These are phyloP conservation scores for Parmelia sp. DNA, from an alignment of 495 filamentous ascomycete genomes.

Conservation along the genomic window DNA sequence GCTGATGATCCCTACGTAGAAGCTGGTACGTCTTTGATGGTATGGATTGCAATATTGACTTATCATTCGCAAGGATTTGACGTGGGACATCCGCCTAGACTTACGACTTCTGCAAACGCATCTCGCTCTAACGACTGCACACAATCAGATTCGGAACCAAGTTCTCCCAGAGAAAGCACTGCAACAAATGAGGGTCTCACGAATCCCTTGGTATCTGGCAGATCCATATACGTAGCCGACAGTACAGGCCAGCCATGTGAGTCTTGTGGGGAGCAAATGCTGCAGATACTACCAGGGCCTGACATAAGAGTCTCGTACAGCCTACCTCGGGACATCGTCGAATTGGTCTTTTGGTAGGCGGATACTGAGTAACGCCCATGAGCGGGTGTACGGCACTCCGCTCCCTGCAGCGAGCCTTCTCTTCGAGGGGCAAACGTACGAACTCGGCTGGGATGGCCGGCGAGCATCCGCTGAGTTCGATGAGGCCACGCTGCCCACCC, in stretches of 20 bases:
- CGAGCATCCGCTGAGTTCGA: conserved; percentile 28
- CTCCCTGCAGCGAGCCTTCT: conserved; percentile 34
- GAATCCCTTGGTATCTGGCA: conserved; percentile 37
- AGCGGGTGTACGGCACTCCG: conserved; percentile 33
- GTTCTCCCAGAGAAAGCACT: conserved; percentile 7
- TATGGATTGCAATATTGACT: not conserved
- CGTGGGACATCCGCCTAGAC: not conserved
- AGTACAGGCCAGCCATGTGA: conserved; percentile 33
- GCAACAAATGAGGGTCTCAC: conserved; percentile 28
- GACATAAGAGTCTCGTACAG: conserved; percentile 21
- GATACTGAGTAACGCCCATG: conserved; percentile 37
- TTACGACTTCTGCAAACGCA: not conserved
- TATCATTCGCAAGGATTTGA: not conserved
- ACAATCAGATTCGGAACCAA: not conserved
- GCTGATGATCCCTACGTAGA: not conserved
- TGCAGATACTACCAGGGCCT: not conserved
- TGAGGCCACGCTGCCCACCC: conserved; percentile 32
- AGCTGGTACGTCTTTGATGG: not conserved
- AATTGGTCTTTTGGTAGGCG: conserved; percentile 44
- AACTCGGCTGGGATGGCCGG: conserved; percentile 39
- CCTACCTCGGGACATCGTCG: conserved; percentile 42
- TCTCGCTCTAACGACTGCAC: not conserved
- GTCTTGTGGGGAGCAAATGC: not conserved
- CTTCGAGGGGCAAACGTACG: conserved; percentile 38
- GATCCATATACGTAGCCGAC: conserved; percentile 35